phyloP scores from a whole-genome alignment of 805 yeast genomes.

The Dipodascus geniculatus region DNA sequence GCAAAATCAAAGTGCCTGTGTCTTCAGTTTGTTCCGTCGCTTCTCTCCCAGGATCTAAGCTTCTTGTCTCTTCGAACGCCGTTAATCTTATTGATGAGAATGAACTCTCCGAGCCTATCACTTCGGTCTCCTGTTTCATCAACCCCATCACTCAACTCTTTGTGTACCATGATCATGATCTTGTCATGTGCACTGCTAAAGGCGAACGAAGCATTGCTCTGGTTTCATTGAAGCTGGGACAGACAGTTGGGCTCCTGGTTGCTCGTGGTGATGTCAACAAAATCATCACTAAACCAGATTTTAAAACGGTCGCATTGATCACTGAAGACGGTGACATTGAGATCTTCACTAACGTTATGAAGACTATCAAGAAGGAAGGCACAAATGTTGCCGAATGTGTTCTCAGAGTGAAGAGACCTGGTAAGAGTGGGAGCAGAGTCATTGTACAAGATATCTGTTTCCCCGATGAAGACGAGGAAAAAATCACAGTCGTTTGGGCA shows the following conservation, averaged over 20 bases:
- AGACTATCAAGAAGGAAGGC: slow-evolving; percentile 4
- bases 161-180: slow-evolving; percentile 26
- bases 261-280: slow-evolving; percentile 49
- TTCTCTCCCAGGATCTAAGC: slow-evolving; percentile 15
- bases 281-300: slow-evolving; percentile 23
- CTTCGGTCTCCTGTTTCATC: slow-evolving; percentile 66
- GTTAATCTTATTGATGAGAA: slow-evolving; percentile 40
- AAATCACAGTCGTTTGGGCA: slow-evolving; percentile 18
- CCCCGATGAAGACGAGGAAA: slow-evolving; percentile 5
- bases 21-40: slow-evolving; percentile 10
- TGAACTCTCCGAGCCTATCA: slow-evolving; percentile 26
- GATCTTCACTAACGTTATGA: slow-evolving; percentile 48
- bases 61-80: slow-evolving; percentile 58
- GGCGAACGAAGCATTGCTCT: slow-evolving; percentile 76
- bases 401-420: slow-evolving; percentile 3
- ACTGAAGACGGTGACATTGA: slow-evolving; percentile 72
- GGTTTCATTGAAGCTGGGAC: slow-evolving; percentile 38
- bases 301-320: slow-evolving; percentile 34
- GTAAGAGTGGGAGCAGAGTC: slow-evolving; percentile 8
- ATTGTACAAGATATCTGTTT: slow-evolving; percentile 4
- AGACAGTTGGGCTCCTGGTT: slow-evolving; percentile 47
- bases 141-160: slow-evolving; percentile 47
- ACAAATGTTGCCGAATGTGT: neutral
- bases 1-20: slow-evolving; percentile 13
- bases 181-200: slow-evolving; percentile 58